A percentile compares a stretch with the other conserved stretches of the same genome.
Conservation (phyloP, 2,329 filamentous ascomycete species). For the Aschersonia sp. region DNA sequence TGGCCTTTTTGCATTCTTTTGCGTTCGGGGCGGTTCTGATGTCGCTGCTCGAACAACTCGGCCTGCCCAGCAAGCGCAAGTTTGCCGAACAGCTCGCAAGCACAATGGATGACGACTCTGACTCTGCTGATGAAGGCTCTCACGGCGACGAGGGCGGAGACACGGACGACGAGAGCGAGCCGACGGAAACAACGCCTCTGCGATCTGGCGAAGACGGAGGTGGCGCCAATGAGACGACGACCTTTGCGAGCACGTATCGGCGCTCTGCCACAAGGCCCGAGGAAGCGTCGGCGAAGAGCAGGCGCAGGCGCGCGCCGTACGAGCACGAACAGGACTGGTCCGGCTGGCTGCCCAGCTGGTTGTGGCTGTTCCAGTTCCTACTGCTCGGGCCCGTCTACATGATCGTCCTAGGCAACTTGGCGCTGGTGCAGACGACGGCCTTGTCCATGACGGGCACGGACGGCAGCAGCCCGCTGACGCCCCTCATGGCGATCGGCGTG, state of each 20-base stretch:
- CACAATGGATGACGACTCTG: slow-evolving; percentile 28
- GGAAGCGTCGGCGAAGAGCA: slow-evolving; percentile 8
- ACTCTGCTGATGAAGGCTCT: slow-evolving; percentile 16
- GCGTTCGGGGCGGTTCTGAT: slow-evolving; percentile 62
- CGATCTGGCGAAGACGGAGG: slow-evolving; percentile 18
- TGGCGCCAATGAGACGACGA: slow-evolving; percentile 25
- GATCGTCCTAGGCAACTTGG: slow-evolving; percentile 63
- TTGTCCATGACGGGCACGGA: slow-evolving; percentile 74
- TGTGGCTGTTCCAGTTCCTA: slow-evolving; percentile 79
- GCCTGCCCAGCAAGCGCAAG: slow-evolving; percentile 53
- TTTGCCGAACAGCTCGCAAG: slow-evolving; percentile 47
- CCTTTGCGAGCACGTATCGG: slow-evolving; percentile 41
- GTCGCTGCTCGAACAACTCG: slow-evolving; percentile 67
- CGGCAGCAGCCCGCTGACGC: slow-evolving; percentile 55
- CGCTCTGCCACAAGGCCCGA: slow-evolving; percentile 24
- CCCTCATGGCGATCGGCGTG: slow-evolving; percentile 55
- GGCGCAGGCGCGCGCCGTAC: slow-evolving; percentile 28
- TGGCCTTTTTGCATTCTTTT: slow-evolving; percentile 65
- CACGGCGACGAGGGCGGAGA: slow-evolving; percentile 12
- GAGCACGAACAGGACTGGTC: slow-evolving; percentile 79
- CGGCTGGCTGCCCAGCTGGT: slow-evolving; percentile 60
- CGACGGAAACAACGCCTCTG: slow-evolving; percentile 42
- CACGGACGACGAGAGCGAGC: slow-evolving; percentile 13
- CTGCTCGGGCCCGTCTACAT: slow-evolving; percentile 65
- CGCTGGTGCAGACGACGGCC: slow-evolving; percentile 55